Percentiles rank a stretch among this genome's conserved stretches.
Conservation (phyloP, 306 rosid species). For the Cotoneaster glaucophyllus region DNA sequence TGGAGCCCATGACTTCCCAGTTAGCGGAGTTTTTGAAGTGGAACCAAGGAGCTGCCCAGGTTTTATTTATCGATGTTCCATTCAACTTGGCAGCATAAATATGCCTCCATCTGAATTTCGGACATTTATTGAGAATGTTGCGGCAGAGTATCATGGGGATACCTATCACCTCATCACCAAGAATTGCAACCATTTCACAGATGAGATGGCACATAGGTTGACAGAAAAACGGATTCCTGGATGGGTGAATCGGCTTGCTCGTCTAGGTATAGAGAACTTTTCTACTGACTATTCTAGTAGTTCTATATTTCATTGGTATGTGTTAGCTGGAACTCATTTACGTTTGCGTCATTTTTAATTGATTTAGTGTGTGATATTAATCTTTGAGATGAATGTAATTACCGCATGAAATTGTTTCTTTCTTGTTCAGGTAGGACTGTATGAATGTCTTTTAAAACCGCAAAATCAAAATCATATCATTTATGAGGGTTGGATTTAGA, state of each 20-base stretch:
- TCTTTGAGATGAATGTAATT: not conserved
- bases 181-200: constrained; percentile 95
- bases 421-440: not conserved
- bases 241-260: constrained; percentile 98
- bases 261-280: constrained; percentile 51
- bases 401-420: not conserved
- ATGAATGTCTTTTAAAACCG: not conserved
- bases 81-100: constrained; percentile 54
- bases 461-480: no score
- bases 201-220: constrained; percentile 63
- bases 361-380: not conserved
- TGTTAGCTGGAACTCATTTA: not conserved
- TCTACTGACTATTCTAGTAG: not conserved
- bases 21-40: constrained; percentile 96
- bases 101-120: constrained; percentile 58
- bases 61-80: constrained; percentile 60
- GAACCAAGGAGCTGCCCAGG: constrained; percentile 94
- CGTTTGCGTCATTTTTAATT: not conserved
- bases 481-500: not conserved
- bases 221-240: constrained; percentile 70
- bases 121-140: constrained; percentile 60
- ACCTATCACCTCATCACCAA: constrained; percentile 92
- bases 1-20: constrained; percentile 88
- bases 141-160: constrained; percentile 87
- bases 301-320: not conserved